phyloP scores from a whole-genome alignment of 1,284 basidiomycete species.

The Tausonia pullulans region DNA sequence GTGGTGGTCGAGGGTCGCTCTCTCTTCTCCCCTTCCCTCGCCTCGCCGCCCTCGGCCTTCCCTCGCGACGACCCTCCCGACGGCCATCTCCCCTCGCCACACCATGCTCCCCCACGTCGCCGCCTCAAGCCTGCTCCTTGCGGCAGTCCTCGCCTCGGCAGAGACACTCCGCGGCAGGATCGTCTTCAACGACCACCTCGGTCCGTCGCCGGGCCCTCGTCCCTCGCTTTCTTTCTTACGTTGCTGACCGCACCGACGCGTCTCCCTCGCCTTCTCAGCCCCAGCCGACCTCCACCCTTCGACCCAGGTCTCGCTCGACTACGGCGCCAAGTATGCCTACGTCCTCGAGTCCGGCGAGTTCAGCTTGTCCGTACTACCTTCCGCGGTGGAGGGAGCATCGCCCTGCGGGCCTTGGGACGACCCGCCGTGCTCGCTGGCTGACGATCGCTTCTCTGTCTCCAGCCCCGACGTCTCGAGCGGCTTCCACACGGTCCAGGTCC shows the following conservation, averaged over 20 bases:
- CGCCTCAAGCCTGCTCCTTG: too few species aligned
- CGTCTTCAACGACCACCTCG: conserved; percentile 1
- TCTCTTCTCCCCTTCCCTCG: too few species aligned
- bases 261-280: background rate
- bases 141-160: background rate
- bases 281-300: conserved; percentile 18
- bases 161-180: background rate
- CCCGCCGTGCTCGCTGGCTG: background rate
- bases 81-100: too few species aligned
- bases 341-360: conserved; percentile 28
- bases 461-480: conserved; percentile 25
- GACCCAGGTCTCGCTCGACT: conserved; percentile 25
- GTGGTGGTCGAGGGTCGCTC: too few species aligned
- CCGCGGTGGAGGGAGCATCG: background rate
- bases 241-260: background rate
- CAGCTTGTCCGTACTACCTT: conserved; percentile 21
- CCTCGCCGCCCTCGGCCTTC: too few species aligned
- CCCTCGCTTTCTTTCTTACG: background rate
- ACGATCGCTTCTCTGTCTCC: background rate
- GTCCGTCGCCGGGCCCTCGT: background rate
- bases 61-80: too few species aligned
- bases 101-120: too few species aligned
- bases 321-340: conserved; percentile 21
- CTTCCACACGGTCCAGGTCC: conserved; percentile 25
- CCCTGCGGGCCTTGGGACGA: too few species aligned